Conservation (phyloP, 2,329 filamentous ascomycete genomes). For the Mycosphaerella sp. region DNA sequence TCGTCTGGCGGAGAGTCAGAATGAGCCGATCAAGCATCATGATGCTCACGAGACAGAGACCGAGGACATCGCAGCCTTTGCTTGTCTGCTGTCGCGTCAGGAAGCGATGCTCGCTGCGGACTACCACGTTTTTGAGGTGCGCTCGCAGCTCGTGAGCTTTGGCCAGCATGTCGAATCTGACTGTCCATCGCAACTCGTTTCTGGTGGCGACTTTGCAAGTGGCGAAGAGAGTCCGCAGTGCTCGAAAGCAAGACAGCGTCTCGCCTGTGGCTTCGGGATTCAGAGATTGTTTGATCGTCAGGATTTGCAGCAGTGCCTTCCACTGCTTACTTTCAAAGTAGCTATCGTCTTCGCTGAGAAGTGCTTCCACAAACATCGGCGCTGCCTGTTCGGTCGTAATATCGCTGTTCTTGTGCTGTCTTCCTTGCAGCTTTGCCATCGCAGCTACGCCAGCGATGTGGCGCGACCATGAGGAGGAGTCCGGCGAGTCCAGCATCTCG, state of each 20-base stretch:
- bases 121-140: slow-evolving; percentile 8
- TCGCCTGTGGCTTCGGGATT: slow-evolving; percentile 7
- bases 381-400: slow-evolving; percentile 9
- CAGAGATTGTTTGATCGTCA: slow-evolving; percentile 9
- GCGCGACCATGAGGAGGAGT: slow-evolving; percentile 6
- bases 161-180: slow-evolving; percentile 6
- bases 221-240: slow-evolving; percentile 8
- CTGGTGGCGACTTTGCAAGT: slow-evolving; percentile 4
- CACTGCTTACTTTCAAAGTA: slow-evolving; percentile 15
- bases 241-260: slow-evolving; percentile 11
- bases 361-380: slow-evolving; percentile 16
- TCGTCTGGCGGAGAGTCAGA: slow-evolving; percentile 6
- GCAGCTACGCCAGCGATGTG: slow-evolving; percentile 15
- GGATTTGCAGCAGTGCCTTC: slow-evolving; percentile 11
- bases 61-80: slow-evolving; percentile 14
- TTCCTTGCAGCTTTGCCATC: slow-evolving; percentile 11
- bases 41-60: slow-evolving; percentile 13
- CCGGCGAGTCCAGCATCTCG: slow-evolving; percentile 15
- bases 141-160: slow-evolving; percentile 12
- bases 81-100: slow-evolving; percentile 4
- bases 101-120: slow-evolving; percentile 8
- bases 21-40: slow-evolving; percentile 16
- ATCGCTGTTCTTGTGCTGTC: neutral
- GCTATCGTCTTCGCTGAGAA: slow-evolving; percentile 11
- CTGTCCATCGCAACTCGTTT: slow-evolving; percentile 1